phyloP scores from a whole-genome alignment of 176 grass and related monocot species.

The Oryza meridionalis region DNA sequence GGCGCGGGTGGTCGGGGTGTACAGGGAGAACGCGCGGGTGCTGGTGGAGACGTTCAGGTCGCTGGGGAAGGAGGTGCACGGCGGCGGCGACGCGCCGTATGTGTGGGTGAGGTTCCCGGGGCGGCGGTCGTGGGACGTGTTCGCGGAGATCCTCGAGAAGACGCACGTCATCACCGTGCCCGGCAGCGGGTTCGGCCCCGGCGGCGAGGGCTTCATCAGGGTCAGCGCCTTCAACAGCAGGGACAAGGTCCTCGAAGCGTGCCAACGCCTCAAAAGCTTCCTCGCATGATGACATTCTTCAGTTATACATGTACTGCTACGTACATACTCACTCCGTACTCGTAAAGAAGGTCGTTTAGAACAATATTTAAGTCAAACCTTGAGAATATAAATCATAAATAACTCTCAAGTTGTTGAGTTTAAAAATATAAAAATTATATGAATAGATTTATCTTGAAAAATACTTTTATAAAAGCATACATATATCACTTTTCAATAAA shows the following conservation, averaged over 20 bases:
- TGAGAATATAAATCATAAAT: too few relatives aligned
- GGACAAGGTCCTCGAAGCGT: constrained; percentile 74
- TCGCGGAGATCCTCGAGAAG: constrained; percentile 82
- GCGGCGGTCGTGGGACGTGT: constrained; percentile 76
- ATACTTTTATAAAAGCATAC: too few relatives aligned
- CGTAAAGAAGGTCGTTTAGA: too few relatives aligned
- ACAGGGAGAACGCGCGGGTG: constrained; percentile 79
- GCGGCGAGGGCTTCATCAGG: constrained; percentile 91
- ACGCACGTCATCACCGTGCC: constrained; percentile 89
- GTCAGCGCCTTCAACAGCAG: constrained; percentile 79
- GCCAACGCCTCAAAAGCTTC: constrained; percentile 60
- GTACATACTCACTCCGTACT: neutral
- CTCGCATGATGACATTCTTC: constrained; percentile 41
- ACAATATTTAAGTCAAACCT: too few relatives aligned
- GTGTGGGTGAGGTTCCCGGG: constrained; percentile 93
- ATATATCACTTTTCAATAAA: too few relatives aligned
- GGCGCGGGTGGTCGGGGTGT: constrained; percentile 48
- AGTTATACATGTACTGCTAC: neutral
- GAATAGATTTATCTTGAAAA: too few relatives aligned
- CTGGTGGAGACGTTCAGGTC: constrained; percentile 71
- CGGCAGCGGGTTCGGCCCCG: constrained; percentile 79
- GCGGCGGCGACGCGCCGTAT: constrained; percentile 81
- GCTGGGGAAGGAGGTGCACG: constrained; percentile 78
- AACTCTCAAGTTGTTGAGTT: too few relatives aligned
- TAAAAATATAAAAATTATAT: too few relatives aligned